Evolutionary conservation across 2,329 filamentous ascomycete species (phyloP).

Genomic region (Verticillium zaregamsianum): DNA sequence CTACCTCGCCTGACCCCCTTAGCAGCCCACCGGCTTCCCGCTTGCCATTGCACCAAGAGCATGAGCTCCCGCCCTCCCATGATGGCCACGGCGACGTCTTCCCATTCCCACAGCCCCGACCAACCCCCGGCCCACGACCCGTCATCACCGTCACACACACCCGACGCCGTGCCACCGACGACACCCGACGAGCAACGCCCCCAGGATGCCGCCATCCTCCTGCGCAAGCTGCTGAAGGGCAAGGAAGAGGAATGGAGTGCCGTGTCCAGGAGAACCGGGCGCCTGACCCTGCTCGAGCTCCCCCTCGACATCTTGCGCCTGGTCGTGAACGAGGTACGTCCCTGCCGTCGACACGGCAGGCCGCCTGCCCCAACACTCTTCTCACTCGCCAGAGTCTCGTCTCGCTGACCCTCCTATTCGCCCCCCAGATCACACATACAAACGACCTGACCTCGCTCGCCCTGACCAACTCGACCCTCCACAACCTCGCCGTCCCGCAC

Average conservation of each 20-base stretch:
- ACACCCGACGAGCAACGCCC: not conserved
- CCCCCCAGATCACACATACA: slow-evolving; percentile 65
- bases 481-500: slow-evolving; percentile 69
- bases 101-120: not conserved
- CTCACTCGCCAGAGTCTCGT: not conserved
- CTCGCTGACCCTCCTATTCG: slow-evolving; percentile 6
- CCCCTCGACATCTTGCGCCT: slow-evolving; percentile 74
- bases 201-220: slow-evolving; percentile 12
- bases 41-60: not conserved
- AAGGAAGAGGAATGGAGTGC: slow-evolving; percentile 64
- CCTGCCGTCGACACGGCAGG: not conserved
- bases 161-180: not conserved
- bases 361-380: too few relatives aligned
- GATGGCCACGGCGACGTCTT: not conserved
- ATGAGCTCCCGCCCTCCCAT: not conserved
- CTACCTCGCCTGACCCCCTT: not conserved
- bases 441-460: slow-evolving; percentile 78
- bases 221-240: slow-evolving; percentile 44
- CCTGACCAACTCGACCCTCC: slow-evolving; percentile 72
- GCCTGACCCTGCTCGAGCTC: slow-evolving; percentile 64
- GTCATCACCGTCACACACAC: not conserved
- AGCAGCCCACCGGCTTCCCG: not conserved
- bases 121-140: not conserved
- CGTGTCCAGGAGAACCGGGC: slow-evolving; percentile 30
- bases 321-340: slow-evolving; percentile 70